Percentiles rank a stretch among this genome's conserved stretches.
Conservation (phyloP, 1,284 basidiomycete genomes). For the Austroboletus rostrupii region DNA sequence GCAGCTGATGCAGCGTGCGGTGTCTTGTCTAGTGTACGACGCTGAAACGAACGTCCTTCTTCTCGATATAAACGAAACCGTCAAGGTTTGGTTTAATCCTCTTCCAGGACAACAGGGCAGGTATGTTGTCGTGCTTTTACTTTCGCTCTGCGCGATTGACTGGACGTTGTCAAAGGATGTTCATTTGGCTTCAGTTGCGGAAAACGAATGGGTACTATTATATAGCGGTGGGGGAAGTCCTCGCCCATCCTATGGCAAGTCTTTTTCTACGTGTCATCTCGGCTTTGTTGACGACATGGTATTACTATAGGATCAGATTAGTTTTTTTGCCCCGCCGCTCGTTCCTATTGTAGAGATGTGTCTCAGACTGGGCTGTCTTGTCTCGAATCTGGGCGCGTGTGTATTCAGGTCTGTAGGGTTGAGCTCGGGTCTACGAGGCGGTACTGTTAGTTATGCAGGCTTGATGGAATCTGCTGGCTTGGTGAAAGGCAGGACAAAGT, state of each 20-base stretch:
- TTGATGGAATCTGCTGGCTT: constrained; percentile 24
- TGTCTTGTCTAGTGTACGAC: constrained; percentile 22
- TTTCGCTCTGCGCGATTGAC: neutral
- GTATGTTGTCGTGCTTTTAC: constrained; percentile 5
- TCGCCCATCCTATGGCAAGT: constrained; percentile 24
- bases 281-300: neutral
- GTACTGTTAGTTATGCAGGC: constrained; percentile 15
- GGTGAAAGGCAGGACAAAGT: too few species aligned
- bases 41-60: constrained; percentile 20
- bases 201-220: constrained; percentile 10
- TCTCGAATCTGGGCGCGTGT: constrained; percentile 43
- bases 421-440: constrained; percentile 23
- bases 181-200: constrained; percentile 20
- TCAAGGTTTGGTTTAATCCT: constrained; percentile 25
- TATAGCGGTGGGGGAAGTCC: constrained; percentile 21
- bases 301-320: constrained; percentile 44
- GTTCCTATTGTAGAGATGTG: constrained; percentile 38
- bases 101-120: constrained; percentile 17
- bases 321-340: constrained; percentile 49
- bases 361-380: constrained; percentile 37
- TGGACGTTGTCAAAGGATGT: constrained; percentile 14
- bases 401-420: constrained; percentile 32
- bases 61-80: constrained; percentile 22
- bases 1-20: neutral
- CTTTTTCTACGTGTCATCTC: neutral